Evolutionary conservation across 2,329 filamentous ascomycete genomes (phyloP), one percentile per base, ranked within the genome.

Genomic region (Lanzia echinophila): DNA sequence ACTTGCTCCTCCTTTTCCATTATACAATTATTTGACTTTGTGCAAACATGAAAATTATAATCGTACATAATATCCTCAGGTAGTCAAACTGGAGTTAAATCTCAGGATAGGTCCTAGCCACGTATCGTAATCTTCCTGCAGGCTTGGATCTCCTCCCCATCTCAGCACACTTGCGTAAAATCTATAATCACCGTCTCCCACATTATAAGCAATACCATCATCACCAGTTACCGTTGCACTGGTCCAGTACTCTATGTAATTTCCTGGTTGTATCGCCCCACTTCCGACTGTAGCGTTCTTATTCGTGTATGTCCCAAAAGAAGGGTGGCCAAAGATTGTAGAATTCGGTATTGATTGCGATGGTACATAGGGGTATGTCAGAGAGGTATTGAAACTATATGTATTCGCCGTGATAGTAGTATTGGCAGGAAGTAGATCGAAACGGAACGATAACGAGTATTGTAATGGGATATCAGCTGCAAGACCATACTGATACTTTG

Each of bases 401-500:
- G 36, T 54, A 2, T 32, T 38, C 2, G 53, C 48, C 17, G 15
- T 24, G 19, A 55, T 52, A 15, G 13, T 45, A 8, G 53, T 55
- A 28, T 55, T 48, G 17, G 53, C 53, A 2, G 53, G 53, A 2
- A 55, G 15, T 8, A 55, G 47, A 36, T 55, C 48, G n/a, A 55
- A 53, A 17, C 49, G 24, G n/a, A 46, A 50, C 5, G 33, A 39
- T 8, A 52, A 39, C 17, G 34, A 34, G 15, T 39, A 47, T 36
- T 55, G 53, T 33, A 34, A 22, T 6, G 48, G 43, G 2, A 52
- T 55, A 15, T 50, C 19, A 8, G 48, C 48, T 19, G 49, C 49
- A 12, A 50, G 38, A 10, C 49, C 53, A 20, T 46, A 55, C 11
- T 38, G 24, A 3, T 45, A 36, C 7, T 22, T 28, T 12, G 53